A percentile compares a stretch with the other conserved stretches of the same genome.
Evolutionary conservation across 768 basidiomycete genomes (phyloP).

Genomic region (Clitopilus hobsonii): DNA sequence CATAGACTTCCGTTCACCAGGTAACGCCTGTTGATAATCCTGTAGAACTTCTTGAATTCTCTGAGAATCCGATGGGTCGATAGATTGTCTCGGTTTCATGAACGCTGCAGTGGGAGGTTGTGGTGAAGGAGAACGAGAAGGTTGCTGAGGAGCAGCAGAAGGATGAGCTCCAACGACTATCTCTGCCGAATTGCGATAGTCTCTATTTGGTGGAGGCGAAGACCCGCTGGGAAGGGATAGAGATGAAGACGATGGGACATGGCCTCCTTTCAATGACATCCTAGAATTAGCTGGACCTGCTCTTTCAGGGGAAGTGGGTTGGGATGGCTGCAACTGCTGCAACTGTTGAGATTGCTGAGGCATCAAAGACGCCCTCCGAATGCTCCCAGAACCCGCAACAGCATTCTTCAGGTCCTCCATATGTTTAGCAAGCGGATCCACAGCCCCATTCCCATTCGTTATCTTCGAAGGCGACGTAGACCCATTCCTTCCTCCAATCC

Average conservation of each 20-base stretch:
- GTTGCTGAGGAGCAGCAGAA: constrained; percentile 18
- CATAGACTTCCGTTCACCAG: constrained; percentile 70
- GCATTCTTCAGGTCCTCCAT: constrained; percentile 55
- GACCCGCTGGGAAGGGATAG: neutral
- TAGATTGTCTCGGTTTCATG: constrained; percentile 58
- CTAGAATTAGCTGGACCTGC: constrained; percentile 14
- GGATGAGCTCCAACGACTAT: constrained; percentile 78
- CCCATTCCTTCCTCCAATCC: constrained; percentile 14
- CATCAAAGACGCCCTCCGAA: constrained; percentile 40
- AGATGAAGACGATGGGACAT: neutral
- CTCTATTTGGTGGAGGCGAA: constrained; percentile 35
- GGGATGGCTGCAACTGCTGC: no score
- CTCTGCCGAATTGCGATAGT: constrained; percentile 76
- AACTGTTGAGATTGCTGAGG: constrained; percentile 14
- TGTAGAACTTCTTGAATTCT: constrained; percentile 69
- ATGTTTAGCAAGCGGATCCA: constrained; percentile 65
- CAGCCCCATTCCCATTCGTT: constrained; percentile 25
- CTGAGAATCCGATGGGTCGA: constrained; percentile 40
- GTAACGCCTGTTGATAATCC: constrained; percentile 81
- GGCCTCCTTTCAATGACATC: neutral
- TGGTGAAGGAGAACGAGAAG: constrained; percentile 72
- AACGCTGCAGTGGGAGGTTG: constrained; percentile 69
- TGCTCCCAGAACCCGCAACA: constrained; percentile 40
- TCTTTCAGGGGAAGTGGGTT: constrained; percentile 18
- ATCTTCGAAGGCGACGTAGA: constrained; percentile 24